These are phyloP conservation scores for Torulaspora globosa DNA, from an alignment of 1,139 yeast genomes.

Conservation along the genomic window DNA sequence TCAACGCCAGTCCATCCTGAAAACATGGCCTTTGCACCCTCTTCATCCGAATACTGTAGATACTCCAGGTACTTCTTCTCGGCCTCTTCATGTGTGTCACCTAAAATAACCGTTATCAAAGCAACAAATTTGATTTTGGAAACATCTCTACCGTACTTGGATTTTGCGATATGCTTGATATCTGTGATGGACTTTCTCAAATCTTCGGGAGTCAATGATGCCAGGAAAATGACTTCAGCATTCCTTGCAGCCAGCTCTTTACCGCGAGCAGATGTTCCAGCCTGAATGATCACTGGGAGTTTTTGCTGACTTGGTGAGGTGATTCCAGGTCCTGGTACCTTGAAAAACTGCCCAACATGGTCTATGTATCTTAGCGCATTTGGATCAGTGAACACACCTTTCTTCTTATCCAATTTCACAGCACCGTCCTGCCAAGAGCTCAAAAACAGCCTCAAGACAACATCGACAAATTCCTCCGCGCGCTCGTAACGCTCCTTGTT, in stretches of 20 bases:
- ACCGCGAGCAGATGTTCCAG: conserved; percentile 47
- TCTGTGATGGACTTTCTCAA: conserved; percentile 22
- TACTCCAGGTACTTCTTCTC: conserved; percentile 27
- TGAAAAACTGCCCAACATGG: conserved; percentile 41
- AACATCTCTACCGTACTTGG: conserved; percentile 32
- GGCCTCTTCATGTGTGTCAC: conserved; percentile 38
- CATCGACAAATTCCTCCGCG: conserved; percentile 44
- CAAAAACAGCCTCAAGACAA: conserved; percentile 41
- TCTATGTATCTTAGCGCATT: conserved; percentile 43
- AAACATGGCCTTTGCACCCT: conserved; percentile 36
- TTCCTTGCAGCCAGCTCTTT: conserved; percentile 45
- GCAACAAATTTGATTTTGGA: conserved; percentile 34
- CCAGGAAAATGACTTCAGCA: conserved; percentile 45
- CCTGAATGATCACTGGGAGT: conserved; percentile 46
- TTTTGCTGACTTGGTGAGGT: conserved; percentile 46
- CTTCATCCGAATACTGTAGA: conserved; percentile 29
- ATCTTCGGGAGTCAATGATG: conserved; percentile 30
- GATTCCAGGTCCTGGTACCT: conserved; percentile 46
- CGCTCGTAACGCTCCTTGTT: conserved; percentile 43
- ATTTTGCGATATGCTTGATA: conserved; percentile 28
- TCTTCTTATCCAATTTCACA: conserved; percentile 38
- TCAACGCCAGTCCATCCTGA: conserved; percentile 40
- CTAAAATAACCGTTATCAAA: conserved; percentile 33
- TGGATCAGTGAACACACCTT: conserved; percentile 42
- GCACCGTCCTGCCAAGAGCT: conserved; percentile 50